Evolutionary conservation across 139 green algal genomes (phyloP).

Genomic region (Chlorella vulgaris): DNA sequence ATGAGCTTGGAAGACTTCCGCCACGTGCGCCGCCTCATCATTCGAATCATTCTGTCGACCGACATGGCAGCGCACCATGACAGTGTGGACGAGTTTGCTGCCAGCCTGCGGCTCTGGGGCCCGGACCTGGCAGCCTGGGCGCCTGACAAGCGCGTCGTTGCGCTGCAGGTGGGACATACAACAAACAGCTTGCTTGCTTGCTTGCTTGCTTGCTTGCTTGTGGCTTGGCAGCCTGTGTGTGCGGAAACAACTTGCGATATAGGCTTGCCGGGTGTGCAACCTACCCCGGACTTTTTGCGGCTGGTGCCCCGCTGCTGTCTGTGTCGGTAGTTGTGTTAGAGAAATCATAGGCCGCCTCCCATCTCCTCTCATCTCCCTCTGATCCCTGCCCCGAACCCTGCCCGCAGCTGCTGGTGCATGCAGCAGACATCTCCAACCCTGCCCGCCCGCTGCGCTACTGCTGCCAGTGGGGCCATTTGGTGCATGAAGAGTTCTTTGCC

Average conservation of each 20-base stretch:
- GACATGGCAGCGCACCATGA: slow-evolving; percentile 60
- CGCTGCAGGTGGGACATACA: slow-evolving; percentile 35
- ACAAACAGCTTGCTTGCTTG: not conserved
- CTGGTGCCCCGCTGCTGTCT: not conserved
- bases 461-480: slow-evolving; percentile 47
- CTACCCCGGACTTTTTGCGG: not conserved
- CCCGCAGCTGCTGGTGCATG: slow-evolving; percentile 60
- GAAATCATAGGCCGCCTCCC: not conserved
- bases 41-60: slow-evolving; percentile 67
- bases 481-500: slow-evolving; percentile 57
- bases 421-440: slow-evolving; percentile 72
- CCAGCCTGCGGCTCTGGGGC: slow-evolving; percentile 29
- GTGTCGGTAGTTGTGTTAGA: not conserved
- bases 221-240: not conserved
- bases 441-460: slow-evolving; percentile 45
- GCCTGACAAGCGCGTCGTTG: slow-evolving; percentile 37
- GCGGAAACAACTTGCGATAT: not conserved
- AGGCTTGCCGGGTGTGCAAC: not conserved
- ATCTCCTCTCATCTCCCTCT: not conserved
- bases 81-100: slow-evolving; percentile 42
- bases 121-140: slow-evolving; percentile 47
- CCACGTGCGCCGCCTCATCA: slow-evolving; percentile 53
- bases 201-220: too few relatives aligned
- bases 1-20: slow-evolving; percentile 43
- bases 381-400: too few relatives aligned